Evolutionary conservation across 345 rosid species (phyloP).

Genomic region (Pugionium dolabratum): DNA sequence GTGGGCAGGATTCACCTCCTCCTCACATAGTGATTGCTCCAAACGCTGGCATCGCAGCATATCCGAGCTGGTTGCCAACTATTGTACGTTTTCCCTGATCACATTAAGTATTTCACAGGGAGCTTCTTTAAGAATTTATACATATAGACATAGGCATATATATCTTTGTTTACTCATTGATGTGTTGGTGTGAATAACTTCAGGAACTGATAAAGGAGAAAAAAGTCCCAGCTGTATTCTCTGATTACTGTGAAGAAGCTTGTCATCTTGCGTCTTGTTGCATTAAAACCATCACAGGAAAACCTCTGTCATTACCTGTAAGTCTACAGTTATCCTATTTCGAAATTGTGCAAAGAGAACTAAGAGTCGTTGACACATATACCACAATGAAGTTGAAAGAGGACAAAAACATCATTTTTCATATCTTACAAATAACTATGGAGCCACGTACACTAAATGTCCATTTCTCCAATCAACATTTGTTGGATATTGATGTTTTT

Average conservation of each 20-base stretch:
- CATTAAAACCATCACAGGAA: constrained; percentile 54
- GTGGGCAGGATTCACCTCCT: constrained; percentile 53
- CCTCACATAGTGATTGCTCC: constrained; percentile 79
- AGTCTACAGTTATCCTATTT: constrained; percentile 16
- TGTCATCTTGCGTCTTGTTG: constrained; percentile 77
- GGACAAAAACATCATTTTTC: no score
- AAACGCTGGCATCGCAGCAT: constrained; percentile 89
- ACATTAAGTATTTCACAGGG: neutral
- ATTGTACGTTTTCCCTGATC: constrained; percentile 49
- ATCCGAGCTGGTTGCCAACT: constrained; percentile 81
- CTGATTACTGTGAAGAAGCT: constrained; percentile 99
- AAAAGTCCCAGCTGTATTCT: constrained; percentile 70
- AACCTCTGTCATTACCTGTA: constrained; percentile 53
- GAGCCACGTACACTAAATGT: no score
- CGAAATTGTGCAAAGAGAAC: no score
- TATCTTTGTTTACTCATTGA: constrained; percentile 3
- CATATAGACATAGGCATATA: neutral
- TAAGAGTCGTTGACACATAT: no score
- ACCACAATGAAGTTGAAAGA: no score
- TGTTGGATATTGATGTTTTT: no score
- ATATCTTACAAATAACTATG: no score
- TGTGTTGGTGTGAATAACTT: constrained; percentile 12
- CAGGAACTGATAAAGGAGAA: constrained; percentile 78
- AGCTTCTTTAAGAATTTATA: neutral
- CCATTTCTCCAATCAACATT: no score